Evolutionary conservation across 441 rosid genomes (phyloP).

Genomic region (Hura crepitans): DNA sequence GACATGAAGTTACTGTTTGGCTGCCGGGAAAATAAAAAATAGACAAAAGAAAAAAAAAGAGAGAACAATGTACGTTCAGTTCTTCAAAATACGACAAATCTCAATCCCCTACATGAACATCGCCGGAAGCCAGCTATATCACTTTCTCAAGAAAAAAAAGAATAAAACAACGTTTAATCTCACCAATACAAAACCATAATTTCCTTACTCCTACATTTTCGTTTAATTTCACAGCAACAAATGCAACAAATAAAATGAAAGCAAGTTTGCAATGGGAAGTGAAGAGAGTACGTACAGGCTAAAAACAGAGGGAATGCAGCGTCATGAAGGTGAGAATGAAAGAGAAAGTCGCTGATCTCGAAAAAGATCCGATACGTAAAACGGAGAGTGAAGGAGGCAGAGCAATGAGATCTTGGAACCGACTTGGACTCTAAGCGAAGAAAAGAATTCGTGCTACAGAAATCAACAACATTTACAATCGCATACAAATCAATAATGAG

Average conservation of each 20-base stretch:
- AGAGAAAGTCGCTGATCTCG: conserved; percentile 23
- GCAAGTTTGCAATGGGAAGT: background rate
- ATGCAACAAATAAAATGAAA: background rate
- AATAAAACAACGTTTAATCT: background rate
- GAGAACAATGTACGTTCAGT: background rate
- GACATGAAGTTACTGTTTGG: conserved; percentile 11
- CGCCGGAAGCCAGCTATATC: background rate
- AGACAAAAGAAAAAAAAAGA: too few species aligned
- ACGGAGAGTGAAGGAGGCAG: background rate
- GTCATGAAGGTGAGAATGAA: background rate
- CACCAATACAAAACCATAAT: background rate
- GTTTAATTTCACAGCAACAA: conserved; percentile 7
- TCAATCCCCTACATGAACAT: background rate
- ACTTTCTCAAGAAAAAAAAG: background rate
- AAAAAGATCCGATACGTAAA: conserved; percentile 27
- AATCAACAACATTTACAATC: conserved; percentile 17
- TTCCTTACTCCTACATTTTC: background rate
- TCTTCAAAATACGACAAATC: background rate
- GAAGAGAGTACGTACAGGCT: conserved; percentile 10
- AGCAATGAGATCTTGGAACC: background rate
- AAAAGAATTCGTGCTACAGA: conserved; percentile 36
- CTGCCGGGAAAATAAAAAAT: background rate
- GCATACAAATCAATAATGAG: background rate
- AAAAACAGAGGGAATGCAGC: conserved; percentile 28
- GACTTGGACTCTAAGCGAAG: conserved; percentile 48